phyloP scores from a whole-genome alignment of 169 alveolate genomes.

The Perkinsus olseni region DNA sequence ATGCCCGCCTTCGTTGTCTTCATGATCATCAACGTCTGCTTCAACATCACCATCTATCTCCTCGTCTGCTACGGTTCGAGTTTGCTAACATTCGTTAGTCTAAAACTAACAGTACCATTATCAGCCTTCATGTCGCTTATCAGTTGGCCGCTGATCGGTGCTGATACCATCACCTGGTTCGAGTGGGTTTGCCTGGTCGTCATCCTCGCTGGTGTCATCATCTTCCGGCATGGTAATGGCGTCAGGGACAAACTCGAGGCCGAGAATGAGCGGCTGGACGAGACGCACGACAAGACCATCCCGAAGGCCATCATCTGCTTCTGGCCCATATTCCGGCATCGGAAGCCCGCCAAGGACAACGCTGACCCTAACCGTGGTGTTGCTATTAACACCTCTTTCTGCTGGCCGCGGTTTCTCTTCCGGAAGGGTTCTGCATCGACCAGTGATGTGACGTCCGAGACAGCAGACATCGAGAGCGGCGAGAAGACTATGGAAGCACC shows the following conservation, averaged over 20 bases:
- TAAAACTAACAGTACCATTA: neutral
- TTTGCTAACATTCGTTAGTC: neutral
- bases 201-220: neutral
- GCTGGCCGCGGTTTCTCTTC: neutral
- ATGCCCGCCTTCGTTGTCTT: neutral
- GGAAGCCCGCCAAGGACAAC: neutral
- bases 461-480: neutral
- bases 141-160: neutral
- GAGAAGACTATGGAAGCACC: too few species aligned
- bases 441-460: neutral
- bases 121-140: neutral
- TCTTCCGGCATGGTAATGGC: neutral
- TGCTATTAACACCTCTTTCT: neutral
- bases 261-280: neutral
- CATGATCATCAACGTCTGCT: neutral
- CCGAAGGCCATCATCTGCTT: neutral
- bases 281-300: neutral
- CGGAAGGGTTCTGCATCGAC: neutral
- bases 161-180: neutral
- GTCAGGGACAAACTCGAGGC: neutral
- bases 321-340: neutral
- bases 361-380: neutral
- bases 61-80: neutral
- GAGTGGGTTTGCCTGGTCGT: neutral
- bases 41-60: neutral